Evolutionary conservation across 2,329 filamentous ascomycete genomes (phyloP).

Genomic region (Aspergillus eucalypticola): DNA sequence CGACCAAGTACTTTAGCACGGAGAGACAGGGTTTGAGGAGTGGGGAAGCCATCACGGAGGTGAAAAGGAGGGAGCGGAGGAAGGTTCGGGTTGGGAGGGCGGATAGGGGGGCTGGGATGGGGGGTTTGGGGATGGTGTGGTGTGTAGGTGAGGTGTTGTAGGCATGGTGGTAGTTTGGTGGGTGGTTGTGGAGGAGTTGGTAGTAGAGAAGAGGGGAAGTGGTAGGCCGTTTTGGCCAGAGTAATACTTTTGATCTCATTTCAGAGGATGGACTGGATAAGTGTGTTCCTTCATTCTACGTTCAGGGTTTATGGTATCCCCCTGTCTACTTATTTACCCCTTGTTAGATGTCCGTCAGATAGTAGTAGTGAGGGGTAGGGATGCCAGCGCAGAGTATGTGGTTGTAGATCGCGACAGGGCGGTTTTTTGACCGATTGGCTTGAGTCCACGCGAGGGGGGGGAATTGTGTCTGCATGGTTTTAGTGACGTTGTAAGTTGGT

Average conservation of each 20-base stretch:
- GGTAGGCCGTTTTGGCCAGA: slow-evolving; percentile 7
- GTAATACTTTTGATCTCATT: slow-evolving; percentile 2
- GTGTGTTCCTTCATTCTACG: neutral
- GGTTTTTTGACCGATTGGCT: neutral
- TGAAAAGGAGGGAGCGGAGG: slow-evolving; percentile 20
- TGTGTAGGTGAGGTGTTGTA: neutral
- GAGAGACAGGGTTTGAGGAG: slow-evolving; percentile 20
- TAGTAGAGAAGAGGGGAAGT: neutral
- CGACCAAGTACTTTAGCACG: slow-evolving; percentile 35
- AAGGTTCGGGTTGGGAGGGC: slow-evolving; percentile 18
- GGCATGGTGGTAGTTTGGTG: neutral
- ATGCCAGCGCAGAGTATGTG: neutral
- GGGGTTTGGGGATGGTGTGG: neutral
- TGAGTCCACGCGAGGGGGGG: neutral
- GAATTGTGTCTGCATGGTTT: neutral
- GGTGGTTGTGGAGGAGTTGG: neutral
- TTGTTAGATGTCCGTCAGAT: neutral
- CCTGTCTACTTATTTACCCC: slow-evolving; percentile 3
- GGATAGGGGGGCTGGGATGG: slow-evolving; percentile 37
- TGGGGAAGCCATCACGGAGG: slow-evolving; percentile 21
- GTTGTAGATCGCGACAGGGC: neutral
- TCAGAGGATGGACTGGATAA: neutral
- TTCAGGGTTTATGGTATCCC: neutral
- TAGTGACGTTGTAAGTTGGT: neutral
- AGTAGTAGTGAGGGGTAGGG: neutral